Percentiles rank a stretch among this genome's conserved stretches.
Conservation (phyloP, 2,329 filamentous ascomycete genomes). For the Hymenoscyphus fructigenus region DNA sequence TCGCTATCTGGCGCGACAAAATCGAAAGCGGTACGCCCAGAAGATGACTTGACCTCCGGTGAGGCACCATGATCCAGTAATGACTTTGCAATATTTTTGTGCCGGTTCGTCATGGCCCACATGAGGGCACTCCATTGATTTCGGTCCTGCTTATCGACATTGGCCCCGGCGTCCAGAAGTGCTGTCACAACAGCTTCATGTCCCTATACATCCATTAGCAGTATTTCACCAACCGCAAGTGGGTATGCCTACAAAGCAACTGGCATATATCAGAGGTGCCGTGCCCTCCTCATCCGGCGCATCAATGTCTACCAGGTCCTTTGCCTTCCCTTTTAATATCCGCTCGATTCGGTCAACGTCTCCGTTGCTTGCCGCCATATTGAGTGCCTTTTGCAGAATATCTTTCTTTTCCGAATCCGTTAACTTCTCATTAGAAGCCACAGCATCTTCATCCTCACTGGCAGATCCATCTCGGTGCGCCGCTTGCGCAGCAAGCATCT, state of each 20-base stretch:
- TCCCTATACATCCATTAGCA: constrained; percentile 52
- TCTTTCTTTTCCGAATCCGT: constrained; percentile 75
- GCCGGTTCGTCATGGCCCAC: constrained; percentile 99
- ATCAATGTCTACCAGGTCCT: constrained; percentile 78
- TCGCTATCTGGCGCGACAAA: constrained; percentile 95
- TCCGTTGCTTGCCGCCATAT: constrained; percentile 95
- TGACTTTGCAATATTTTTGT: constrained; percentile 92
- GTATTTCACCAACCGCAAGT: constrained; percentile 22
- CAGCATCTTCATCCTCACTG: constrained; percentile 76
- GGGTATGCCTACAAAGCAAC: constrained; percentile 74
- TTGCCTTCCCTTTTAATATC: constrained; percentile 72
- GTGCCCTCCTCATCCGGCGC: constrained; percentile 91
- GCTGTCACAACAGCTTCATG: constrained; percentile 85
- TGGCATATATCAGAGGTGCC: constrained; percentile 94
- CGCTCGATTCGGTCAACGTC: constrained; percentile 78
- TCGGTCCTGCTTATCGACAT: constrained; percentile 89
- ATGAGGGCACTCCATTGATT: constrained; percentile 98
- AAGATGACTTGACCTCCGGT: constrained; percentile 92
- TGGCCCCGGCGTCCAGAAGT: constrained; percentile 79
- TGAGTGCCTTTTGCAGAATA: constrained; percentile 81
- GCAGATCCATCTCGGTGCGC: constrained; percentile 73
- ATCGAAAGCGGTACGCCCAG: constrained; percentile 90
- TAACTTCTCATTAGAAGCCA: constrained; percentile 72
- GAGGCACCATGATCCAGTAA: constrained; percentile 91
- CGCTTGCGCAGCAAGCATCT: constrained; percentile 95